Evolutionary conservation across 257 asterid species (phyloP), one percentile per base, ranked within the genome.

Genomic region (Parsonsia alboflavescens): DNA sequence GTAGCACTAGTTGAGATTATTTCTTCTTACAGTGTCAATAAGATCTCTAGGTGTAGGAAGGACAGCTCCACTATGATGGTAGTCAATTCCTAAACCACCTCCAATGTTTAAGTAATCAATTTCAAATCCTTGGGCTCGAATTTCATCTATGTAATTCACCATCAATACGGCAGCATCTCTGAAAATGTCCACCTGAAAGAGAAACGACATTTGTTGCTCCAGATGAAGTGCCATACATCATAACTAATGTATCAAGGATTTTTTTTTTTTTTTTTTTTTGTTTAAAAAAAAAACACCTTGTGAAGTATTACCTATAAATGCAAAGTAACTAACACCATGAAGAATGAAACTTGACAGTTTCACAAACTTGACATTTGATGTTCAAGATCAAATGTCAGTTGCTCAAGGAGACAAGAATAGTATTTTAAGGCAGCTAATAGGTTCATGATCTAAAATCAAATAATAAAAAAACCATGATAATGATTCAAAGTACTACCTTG

Each of bases 61-160:
- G 75, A 92, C 74, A 15, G 97, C 96, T 82, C 97, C 97, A 50
- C 97, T 63, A 58, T 92, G 99, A 81, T 94, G 81, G 80, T 94
- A 94, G 80, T 94, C 99, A 62, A 94, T 94, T 74, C 99, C 99
- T 42, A 92, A 86, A 44, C 99, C 99, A 57, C 99, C 99, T 85
- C 99, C 99, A 70, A 94, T 94, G 76, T 92, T 94, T 84, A 94
- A 82, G 88, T 85, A 87, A 78, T 83, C 86, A 72, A 94, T 87
- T 77, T 92, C 97, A 79, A 94, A 94, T 73, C 99, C 97, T 81
- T 94, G 97, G 53, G 88, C 82, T 52, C 99, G 93, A 73, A 94
- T 94, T 87, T 89, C 89, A 39, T 94, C 97, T 15, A 94, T 92
- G 85, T 80, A 94, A 82, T 86, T 87, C 81, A 94, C 97, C 99